phyloP scores from a whole-genome alignment of 441 rosid species.

The Melastoma candidum region DNA sequence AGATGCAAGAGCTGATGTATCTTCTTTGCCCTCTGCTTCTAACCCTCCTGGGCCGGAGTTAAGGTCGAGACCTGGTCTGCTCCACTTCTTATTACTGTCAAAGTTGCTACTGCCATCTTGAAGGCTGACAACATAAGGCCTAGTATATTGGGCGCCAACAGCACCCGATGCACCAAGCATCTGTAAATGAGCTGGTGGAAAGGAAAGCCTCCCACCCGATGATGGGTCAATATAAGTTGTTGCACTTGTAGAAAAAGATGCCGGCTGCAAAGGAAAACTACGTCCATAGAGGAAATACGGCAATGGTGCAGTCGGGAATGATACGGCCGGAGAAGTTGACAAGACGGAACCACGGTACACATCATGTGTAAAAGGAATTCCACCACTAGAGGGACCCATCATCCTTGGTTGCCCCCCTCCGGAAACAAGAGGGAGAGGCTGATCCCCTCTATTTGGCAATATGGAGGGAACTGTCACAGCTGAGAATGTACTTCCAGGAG shows the following conservation, averaged over 20 bases:
- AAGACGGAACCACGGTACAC: constrained; percentile 36
- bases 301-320: constrained; percentile 32
- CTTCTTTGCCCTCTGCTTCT: constrained; percentile 47
- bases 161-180: constrained; percentile 38
- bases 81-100: constrained; percentile 39
- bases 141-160: constrained; percentile 30
- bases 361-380: constrained; percentile 36
- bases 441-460: constrained; percentile 61
- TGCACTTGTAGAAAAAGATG: constrained; percentile 38
- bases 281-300: constrained; percentile 49
- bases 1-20: constrained; percentile 22
- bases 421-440: constrained; percentile 46
- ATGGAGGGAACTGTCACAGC: constrained; percentile 49
- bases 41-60: constrained; percentile 52
- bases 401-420: constrained; percentile 43
- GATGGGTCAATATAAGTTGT: constrained; percentile 43
- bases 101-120: constrained; percentile 34
- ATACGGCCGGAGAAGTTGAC: constrained; percentile 42
- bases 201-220: constrained; percentile 36
- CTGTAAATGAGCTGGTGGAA: constrained; percentile 40
- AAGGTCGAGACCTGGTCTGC: constrained; percentile 42
- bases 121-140: constrained; percentile 42
- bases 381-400: constrained; percentile 30
- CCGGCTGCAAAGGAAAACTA: constrained; percentile 35
- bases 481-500: constrained; percentile 40